A percentile compares a stretch with the other conserved stretches of the same genome.
Conservation (phyloP, 352 stramenopile species). For the Pythium insidiosum region DNA sequence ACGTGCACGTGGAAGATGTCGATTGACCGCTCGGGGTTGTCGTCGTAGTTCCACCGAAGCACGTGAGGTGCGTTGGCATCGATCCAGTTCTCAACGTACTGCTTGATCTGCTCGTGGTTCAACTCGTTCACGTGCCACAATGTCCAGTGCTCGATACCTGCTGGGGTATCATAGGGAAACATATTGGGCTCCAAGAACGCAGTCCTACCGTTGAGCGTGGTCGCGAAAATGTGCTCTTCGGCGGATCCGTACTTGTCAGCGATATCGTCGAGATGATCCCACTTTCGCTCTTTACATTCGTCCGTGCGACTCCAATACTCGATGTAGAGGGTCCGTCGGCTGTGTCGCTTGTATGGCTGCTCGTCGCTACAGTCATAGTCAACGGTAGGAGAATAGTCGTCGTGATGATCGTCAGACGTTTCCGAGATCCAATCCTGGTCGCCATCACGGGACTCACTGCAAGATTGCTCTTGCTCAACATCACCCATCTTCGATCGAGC, state of each 20-base stretch:
- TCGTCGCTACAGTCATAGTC: constrained; percentile 49
- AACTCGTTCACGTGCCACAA: constrained; percentile 78
- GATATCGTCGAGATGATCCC: constrained; percentile 83
- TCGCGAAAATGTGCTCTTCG: constrained; percentile 81
- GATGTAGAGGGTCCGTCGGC: constrained; percentile 76
- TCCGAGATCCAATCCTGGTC: constrained; percentile 2
- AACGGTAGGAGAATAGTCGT: constrained; percentile 39
- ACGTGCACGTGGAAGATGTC: constrained; percentile 89
- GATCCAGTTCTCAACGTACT: constrained; percentile 87
- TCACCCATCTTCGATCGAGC: no score
- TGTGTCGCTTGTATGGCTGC: constrained; percentile 12
- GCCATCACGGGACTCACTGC: constrained; percentile 7
- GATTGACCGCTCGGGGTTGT: constrained; percentile 85
- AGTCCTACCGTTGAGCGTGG: constrained; percentile 72
- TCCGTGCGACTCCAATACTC: constrained; percentile 86
- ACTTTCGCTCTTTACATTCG: constrained; percentile 85
- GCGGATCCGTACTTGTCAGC: constrained; percentile 58
- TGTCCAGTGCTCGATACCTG: constrained; percentile 86
- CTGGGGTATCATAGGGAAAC: constrained; percentile 85
- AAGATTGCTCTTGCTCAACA: constrained; percentile 9
- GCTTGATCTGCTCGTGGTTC: constrained; percentile 73
- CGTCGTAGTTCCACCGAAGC: constrained; percentile 80
- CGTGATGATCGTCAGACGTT: constrained; percentile 20
- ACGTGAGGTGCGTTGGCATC: constrained; percentile 76
- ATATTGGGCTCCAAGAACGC: constrained; percentile 84